Conservation (phyloP, 306 rosid genomes). For the Quercus bicolor region DNA sequence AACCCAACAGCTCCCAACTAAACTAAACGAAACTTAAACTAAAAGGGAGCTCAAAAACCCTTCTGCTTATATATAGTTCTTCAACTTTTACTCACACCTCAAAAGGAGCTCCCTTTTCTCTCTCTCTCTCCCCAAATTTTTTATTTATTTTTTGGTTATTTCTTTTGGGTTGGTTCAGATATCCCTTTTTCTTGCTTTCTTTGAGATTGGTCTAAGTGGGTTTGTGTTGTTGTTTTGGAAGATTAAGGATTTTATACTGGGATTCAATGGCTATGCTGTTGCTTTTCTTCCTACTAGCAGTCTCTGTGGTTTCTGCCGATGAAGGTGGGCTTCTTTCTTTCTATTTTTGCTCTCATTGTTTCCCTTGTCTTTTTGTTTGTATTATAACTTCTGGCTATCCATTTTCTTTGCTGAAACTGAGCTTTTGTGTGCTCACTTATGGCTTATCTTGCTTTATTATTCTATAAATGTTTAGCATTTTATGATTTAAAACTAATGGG, state of each 20-base stretch:
- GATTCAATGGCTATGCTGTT: conserved; percentile 49
- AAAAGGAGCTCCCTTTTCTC: conserved; percentile 38
- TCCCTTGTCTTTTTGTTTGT: background rate
- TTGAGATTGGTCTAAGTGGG: conserved; percentile 17
- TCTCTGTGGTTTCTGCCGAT: conserved; percentile 50
- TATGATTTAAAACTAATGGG: background rate
- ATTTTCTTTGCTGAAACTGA: background rate
- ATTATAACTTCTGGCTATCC: background rate
- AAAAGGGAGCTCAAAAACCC: background rate
- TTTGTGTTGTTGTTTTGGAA: conserved; percentile 20
- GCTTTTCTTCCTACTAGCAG: conserved; percentile 35
- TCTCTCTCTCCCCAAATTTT: conserved; percentile 16
- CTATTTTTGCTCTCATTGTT: background rate
- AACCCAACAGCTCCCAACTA: background rate
- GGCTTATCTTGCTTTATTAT: background rate
- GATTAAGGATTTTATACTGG: background rate
- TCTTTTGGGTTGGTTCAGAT: background rate
- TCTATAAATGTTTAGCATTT: background rate
- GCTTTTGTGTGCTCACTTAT: background rate
- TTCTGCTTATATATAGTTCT: background rate
- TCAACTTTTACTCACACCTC: conserved; percentile 17
- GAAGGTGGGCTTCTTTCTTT: conserved; percentile 38
- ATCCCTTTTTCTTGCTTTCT: conserved; percentile 22
- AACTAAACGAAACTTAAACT: background rate
- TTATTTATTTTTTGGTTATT: conserved; percentile 1